phyloP scores from a whole-genome alignment of 1,284 basidiomycete genomes.

The Moniliella sp. region DNA sequence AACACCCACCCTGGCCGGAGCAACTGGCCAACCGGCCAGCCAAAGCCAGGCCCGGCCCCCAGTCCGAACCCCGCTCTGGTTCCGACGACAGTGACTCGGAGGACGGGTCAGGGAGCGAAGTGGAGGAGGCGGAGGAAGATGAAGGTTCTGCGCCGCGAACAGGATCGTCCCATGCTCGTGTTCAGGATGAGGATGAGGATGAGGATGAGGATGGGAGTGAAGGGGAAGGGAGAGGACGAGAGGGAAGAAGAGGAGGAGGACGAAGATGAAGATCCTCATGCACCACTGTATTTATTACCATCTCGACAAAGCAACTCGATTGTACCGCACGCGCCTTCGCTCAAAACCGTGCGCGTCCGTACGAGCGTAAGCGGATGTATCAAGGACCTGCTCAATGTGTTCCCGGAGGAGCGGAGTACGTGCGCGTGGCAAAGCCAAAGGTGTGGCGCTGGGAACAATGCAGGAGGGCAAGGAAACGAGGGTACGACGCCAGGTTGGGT shows the following conservation, averaged over 20 bases:
- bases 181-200: neutral
- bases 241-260: constrained; percentile 20
- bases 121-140: constrained; percentile 1
- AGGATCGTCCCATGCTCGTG: constrained; percentile 3
- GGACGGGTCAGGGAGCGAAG: neutral
- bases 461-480: constrained; percentile 70
- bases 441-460: constrained; percentile 77
- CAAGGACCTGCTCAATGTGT: constrained; percentile 68
- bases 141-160: neutral
- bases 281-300: constrained; percentile 25
- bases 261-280: constrained; percentile 16
- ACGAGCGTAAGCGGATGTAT: constrained; percentile 37
- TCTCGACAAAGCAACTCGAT: constrained; percentile 23
- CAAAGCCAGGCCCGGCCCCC: constrained; percentile 11
- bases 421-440: constrained; percentile 66
- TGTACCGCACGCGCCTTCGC: constrained; percentile 15
- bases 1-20: constrained; percentile 30
- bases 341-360: constrained; percentile 43
- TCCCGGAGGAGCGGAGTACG: constrained; percentile 89
- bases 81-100: constrained; percentile 13
- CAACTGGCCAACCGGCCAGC: neutral
- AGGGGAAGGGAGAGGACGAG: constrained; percentile 11
- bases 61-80: constrained; percentile 12
- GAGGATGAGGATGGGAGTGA: constrained; percentile 1
- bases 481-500: constrained; percentile 67